These are phyloP conservation scores for Sporopachydermia quercuum DNA, from an alignment of 805 yeast genomes.

Conservation along the genomic window DNA sequence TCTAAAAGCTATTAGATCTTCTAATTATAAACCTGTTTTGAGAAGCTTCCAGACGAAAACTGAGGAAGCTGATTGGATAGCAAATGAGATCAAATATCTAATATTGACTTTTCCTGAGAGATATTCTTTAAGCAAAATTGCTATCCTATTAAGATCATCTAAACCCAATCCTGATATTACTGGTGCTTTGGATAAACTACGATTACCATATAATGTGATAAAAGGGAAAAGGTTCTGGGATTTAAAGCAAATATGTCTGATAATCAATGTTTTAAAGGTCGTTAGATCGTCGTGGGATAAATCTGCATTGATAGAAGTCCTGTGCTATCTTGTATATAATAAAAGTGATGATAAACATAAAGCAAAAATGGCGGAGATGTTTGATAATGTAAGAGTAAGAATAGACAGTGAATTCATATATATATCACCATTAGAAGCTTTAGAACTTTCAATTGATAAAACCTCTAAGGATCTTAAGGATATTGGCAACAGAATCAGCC, in stretches of 20 bases:
- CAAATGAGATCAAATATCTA: constrained; percentile 37
- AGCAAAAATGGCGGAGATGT: too few species aligned
- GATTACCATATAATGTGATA: constrained; percentile 51
- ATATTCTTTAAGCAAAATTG: constrained; percentile 43
- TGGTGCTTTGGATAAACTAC: constrained; percentile 34
- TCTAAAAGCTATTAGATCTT: too few species aligned
- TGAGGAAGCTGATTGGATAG: constrained; percentile 45
- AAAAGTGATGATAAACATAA: too few species aligned
- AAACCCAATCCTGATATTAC: constrained; percentile 51
- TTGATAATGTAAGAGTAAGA: too few species aligned
- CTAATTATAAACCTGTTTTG: constrained; percentile 32
- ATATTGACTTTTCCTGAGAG: constrained; percentile 27
- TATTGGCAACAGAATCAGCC: too few species aligned
- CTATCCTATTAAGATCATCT: constrained; percentile 56
- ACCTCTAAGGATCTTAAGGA: too few species aligned
- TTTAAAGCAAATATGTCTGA: constrained; percentile 44
- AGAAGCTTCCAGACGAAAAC: constrained; percentile 24
- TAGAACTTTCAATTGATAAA: too few species aligned
- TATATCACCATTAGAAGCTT: too few species aligned
- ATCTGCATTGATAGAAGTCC: constrained; percentile 41
- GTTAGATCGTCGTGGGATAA: constrained; percentile 44
- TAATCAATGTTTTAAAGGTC: constrained; percentile 52
- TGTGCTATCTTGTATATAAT: too few species aligned
- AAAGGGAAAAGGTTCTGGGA: constrained; percentile 78
- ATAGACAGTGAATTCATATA: too few species aligned